phyloP scores from a whole-genome alignment of 176 grass and related monocot genomes.

The Typha latifolia region DNA sequence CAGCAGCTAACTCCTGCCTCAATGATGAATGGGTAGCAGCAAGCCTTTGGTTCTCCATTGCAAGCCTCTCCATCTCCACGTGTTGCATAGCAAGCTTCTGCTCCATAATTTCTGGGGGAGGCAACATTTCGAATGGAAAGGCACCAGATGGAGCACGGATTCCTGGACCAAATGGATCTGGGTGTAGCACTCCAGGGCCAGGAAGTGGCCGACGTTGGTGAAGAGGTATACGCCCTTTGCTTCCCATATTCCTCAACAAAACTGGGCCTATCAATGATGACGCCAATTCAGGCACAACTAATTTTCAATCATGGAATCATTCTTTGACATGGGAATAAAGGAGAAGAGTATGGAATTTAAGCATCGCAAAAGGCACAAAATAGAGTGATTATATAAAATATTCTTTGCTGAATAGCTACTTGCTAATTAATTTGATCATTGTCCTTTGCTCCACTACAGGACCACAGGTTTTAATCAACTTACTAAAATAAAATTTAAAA shows the following conservation, averaged over 20 bases:
- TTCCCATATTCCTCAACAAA: conserved; percentile 29
- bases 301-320: too few species aligned
- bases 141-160: conserved; percentile 39
- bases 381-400: too few species aligned
- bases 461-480: too few species aligned
- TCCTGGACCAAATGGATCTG: conserved; percentile 41
- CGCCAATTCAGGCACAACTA: too few species aligned
- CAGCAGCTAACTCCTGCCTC: conserved; percentile 57
- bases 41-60: conserved; percentile 65
- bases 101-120: conserved; percentile 64
- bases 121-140: conserved; percentile 56
- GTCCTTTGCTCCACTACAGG: too few species aligned
- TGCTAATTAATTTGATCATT: too few species aligned
- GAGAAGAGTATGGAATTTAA: too few species aligned
- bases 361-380: too few species aligned
- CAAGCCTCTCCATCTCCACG: conserved; percentile 76
- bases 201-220: conserved; percentile 36
- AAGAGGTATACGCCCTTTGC: conserved; percentile 45
- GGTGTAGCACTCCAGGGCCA: conserved; percentile 50
- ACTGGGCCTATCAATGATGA: not conserved
- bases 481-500: too few species aligned
- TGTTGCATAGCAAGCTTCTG: conserved; percentile 65
- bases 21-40: conserved; percentile 44
- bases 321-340: too few species aligned
- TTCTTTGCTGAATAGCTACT: too few species aligned